Percentiles rank a stretch among this genome's conserved stretches.
phyloP scores from a whole-genome alignment of 805 yeast genomes.

The Pichia eremophila region DNA sequence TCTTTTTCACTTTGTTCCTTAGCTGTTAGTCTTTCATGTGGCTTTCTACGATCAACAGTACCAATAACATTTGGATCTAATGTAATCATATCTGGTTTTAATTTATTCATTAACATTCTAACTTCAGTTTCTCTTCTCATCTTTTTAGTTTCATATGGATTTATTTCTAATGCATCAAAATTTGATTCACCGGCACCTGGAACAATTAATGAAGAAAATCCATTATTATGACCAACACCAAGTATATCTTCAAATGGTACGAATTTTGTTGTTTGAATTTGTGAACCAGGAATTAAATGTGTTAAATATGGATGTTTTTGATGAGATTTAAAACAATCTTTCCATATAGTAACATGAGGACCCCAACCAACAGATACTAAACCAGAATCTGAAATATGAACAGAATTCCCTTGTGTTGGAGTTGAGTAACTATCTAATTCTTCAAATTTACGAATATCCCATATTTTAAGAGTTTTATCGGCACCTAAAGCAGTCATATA shows the following conservation, averaged over 20 bases:
- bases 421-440: slow-evolving; percentile 60
- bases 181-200: slow-evolving; percentile 99
- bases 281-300: slow-evolving; percentile 73
- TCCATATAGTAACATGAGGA: slow-evolving; percentile 91
- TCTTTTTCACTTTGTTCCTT: slow-evolving; percentile 41
- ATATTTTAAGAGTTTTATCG: slow-evolving; percentile 74
- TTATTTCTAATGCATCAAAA: slow-evolving; percentile 84
- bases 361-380: slow-evolving; percentile 90
- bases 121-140: slow-evolving; percentile 94
- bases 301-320: slow-evolving; percentile 88
- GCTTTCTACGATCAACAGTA: slow-evolving; percentile 64
- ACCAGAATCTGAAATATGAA: slow-evolving; percentile 82
- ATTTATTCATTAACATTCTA: slow-evolving; percentile 71
- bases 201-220: slow-evolving; percentile 75
- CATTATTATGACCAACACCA: slow-evolving; percentile 74
- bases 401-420: slow-evolving; percentile 78
- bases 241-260: slow-evolving; percentile 97
- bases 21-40: slow-evolving; percentile 53
- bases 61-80: slow-evolving; percentile 87
- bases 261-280: slow-evolving; percentile 55
- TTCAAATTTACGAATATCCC: slow-evolving; percentile 86
- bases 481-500: slow-evolving; percentile 92
- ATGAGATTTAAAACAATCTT: slow-evolving; percentile 59
- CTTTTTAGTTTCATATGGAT: slow-evolving; percentile 85
- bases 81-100: slow-evolving; percentile 86